phyloP scores from a whole-genome alignment of 2,329 filamentous ascomycete genomes.

The Bipolaris cookei region DNA sequence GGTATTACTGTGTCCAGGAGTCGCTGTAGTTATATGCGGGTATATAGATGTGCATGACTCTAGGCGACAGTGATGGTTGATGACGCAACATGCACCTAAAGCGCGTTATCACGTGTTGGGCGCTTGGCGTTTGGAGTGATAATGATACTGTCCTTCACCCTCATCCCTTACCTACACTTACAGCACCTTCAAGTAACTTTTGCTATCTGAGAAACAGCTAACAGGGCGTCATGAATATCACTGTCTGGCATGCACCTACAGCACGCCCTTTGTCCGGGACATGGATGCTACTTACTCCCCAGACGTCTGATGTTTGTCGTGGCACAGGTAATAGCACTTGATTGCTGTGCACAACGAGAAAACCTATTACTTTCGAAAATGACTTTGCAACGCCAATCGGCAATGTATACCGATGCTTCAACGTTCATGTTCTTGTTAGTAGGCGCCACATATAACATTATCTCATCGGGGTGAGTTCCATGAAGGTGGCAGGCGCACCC shows the following conservation, averaged over 20 bases:
- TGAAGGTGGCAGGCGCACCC: background rate
- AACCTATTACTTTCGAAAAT: background rate
- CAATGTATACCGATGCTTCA: background rate
- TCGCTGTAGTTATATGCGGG: background rate
- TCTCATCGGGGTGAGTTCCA: background rate
- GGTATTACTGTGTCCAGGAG: conserved; percentile 1
- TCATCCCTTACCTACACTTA: no score
- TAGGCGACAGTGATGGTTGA: conserved; percentile 13
- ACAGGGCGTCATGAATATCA: no score
- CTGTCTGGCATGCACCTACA: no score
- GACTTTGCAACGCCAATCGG: no score
- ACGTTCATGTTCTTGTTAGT: background rate
- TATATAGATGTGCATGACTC: background rate
- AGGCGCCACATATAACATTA: background rate
- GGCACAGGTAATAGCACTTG: no score
- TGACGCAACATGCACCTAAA: conserved; percentile 16
- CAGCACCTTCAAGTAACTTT: no score
- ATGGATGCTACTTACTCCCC: no score
- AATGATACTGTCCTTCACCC: no score
- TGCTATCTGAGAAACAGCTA: no score
- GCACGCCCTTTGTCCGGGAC: no score
- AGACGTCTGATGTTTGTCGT: no score
- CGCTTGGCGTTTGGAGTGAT: background rate
- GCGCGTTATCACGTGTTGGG: conserved; percentile 22
- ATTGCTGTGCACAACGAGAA: no score